Percentiles rank a stretch among this genome's conserved stretches.
Evolutionary conservation across 2,329 filamentous ascomycete genomes (phyloP).

Genomic region (Microdochium trichocladiopsis): DNA sequence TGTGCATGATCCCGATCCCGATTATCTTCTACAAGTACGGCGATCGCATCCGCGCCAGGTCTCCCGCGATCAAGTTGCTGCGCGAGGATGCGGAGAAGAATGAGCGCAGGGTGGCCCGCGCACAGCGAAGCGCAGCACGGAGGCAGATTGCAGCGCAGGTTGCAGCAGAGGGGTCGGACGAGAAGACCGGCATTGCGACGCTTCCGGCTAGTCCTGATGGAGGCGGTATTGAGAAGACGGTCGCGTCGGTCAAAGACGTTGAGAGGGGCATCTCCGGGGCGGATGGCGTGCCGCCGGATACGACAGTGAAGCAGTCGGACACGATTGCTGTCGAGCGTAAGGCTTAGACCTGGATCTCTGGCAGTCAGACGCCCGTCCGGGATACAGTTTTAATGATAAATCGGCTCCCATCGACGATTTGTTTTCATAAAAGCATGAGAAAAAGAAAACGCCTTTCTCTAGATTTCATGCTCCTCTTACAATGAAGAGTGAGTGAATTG

Average conservation of each 20-base stretch:
- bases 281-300: background rate
- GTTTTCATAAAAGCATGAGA: too few species aligned
- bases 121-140: constrained; percentile 13
- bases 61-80: constrained; percentile 36
- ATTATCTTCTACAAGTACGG: constrained; percentile 68
- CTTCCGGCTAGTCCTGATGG: too few species aligned
- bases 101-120: constrained; percentile 23
- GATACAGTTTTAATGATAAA: too few species aligned
- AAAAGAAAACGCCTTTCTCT: too few species aligned
- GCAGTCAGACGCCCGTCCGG: too few species aligned
- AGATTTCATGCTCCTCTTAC: too few species aligned
- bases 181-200: background rate
- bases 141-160: background rate
- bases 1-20: constrained; percentile 70
- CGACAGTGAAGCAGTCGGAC: background rate
- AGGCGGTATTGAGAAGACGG: background rate
- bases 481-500: too few species aligned
- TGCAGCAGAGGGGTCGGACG: background rate
- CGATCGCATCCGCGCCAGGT: constrained; percentile 42
- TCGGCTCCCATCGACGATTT: too few species aligned
- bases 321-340: background rate
- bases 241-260: background rate
- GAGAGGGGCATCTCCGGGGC: background rate
- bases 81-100: constrained; percentile 35
- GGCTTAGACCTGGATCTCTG: too few species aligned